Conservation (phyloP, 768 basidiomycete genomes). For the Coprinellus micaceus region DNA sequence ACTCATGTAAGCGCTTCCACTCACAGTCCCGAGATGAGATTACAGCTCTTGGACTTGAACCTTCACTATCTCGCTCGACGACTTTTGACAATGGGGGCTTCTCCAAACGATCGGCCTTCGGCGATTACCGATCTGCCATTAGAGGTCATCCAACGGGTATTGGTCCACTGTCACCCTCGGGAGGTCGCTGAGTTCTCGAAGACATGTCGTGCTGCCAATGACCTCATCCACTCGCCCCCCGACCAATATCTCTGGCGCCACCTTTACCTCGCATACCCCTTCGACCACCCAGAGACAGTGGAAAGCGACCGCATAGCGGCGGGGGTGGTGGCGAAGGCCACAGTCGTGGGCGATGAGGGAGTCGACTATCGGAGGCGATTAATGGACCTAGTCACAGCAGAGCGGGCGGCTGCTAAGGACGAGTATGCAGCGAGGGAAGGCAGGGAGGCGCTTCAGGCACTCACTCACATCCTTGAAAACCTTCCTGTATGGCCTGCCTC, state of each 20-base stretch:
- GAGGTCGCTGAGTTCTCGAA: constrained; percentile 59
- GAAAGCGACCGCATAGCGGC: constrained; percentile 6
- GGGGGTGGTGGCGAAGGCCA: constrained; percentile 10
- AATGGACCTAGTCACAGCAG: constrained; percentile 40
- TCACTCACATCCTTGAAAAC: constrained; percentile 40
- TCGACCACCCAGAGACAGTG: constrained; percentile 61
- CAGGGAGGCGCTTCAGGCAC: constrained; percentile 32
- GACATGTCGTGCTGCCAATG: constrained; percentile 47
- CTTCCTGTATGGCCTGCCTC: constrained; percentile 21
- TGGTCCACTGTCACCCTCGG: constrained; percentile 51
- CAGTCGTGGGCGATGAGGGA: constrained; percentile 2
- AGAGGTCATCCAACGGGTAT: constrained; percentile 58
- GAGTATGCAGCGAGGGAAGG: constrained; percentile 22
- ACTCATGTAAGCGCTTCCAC: too few species aligned
- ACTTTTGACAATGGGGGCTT: constrained; percentile 10
- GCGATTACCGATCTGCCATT: constrained; percentile 40
- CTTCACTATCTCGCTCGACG: neutral
- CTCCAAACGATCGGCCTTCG: neutral
- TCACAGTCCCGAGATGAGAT: too few species aligned
- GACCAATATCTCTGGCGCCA: constrained; percentile 69
- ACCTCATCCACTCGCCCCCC: constrained; percentile 43
- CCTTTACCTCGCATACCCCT: constrained; percentile 54
- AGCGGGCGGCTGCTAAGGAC: constrained; percentile 19
- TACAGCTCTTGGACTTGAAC: too few species aligned
- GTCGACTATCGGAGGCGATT: constrained; percentile 35